Conservation (phyloP, 2,329 filamentous ascomycete genomes). For the Pseudogymnoascus verrucosus region DNA sequence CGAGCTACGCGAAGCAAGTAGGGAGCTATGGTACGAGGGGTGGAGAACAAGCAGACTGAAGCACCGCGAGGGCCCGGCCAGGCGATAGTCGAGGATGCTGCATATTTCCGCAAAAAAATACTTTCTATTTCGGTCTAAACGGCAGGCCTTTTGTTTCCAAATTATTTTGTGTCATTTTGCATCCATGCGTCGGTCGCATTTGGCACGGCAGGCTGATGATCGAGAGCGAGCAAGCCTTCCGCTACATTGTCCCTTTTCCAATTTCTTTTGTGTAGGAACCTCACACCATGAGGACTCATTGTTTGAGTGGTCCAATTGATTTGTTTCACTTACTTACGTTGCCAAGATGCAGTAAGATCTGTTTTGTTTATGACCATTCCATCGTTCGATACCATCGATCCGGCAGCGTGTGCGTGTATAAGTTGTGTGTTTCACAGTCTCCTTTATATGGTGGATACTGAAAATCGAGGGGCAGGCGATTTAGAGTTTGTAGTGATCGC, state of each 20-base stretch:
- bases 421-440: conserved; percentile 7
- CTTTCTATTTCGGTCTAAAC: conserved; percentile 6
- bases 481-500: conserved; percentile 1
- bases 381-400: conserved; percentile 6
- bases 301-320: conserved; percentile 6
- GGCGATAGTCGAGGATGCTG: not conserved
- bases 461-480: not conserved
- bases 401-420: conserved; percentile 7
- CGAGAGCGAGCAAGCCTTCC: conserved; percentile 4
- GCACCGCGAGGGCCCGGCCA: not conserved
- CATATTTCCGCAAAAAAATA: not conserved
- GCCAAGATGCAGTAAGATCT: conserved; percentile 5
- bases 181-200: conserved; percentile 5
- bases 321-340: conserved; percentile 7
- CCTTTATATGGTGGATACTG: not conserved
- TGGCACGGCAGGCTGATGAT: not conserved
- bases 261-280: conserved; percentile 3
- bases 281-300: not conserved
- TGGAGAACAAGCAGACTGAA: conserved; percentile 74
- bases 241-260: conserved; percentile 3
- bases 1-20: conserved; percentile 82
- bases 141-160: conserved; percentile 7
- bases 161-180: conserved; percentile 7
- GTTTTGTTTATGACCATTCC: conserved; percentile 8
- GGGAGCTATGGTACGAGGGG: conserved; percentile 90